Conservation (phyloP, 2,329 filamentous ascomycete genomes). For the Fragosphaeria purpurea region DNA sequence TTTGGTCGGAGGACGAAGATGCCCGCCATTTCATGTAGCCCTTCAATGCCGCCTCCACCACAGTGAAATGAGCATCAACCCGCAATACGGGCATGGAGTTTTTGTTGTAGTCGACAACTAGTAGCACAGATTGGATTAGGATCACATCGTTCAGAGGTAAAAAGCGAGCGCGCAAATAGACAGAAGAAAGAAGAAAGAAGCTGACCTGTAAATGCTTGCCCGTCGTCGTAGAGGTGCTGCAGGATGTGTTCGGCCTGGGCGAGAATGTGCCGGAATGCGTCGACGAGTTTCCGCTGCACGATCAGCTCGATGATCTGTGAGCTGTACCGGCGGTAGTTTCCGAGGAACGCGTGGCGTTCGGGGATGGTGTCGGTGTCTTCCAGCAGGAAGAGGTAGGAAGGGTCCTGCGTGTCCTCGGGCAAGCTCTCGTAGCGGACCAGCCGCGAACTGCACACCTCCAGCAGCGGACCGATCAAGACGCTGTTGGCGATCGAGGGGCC, state of each 20-base stretch:
- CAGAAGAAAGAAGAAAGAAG: slow-evolving; percentile 8
- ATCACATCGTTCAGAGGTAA: too few species aligned
- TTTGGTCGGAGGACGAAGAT: slow-evolving; percentile 3
- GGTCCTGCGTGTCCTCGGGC: slow-evolving; percentile 70
- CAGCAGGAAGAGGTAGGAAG: slow-evolving; percentile 70
- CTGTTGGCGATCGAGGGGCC: slow-evolving; percentile 52
- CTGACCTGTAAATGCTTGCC: slow-evolving; percentile 56
- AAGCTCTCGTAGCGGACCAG: slow-evolving; percentile 81
- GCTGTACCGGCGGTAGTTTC: slow-evolving; percentile 90
- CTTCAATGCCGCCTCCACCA: slow-evolving; percentile 80
- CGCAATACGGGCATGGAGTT: slow-evolving; percentile 62
- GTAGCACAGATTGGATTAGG: background rate
- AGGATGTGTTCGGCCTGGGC: slow-evolving; percentile 64
- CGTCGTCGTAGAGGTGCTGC: slow-evolving; percentile 62
- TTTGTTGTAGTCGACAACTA: slow-evolving; percentile 53
- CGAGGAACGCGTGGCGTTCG: slow-evolving; percentile 87
- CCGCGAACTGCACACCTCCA: slow-evolving; percentile 75
- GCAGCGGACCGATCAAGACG: slow-evolving; percentile 60
- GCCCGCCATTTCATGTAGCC: slow-evolving; percentile 73
- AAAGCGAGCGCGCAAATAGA: too few species aligned
- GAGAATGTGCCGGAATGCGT: slow-evolving; percentile 84
- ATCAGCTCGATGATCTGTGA: slow-evolving; percentile 79
- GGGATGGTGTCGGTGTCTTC: slow-evolving; percentile 94
- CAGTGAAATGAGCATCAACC: slow-evolving; percentile 80
- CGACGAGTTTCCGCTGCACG: slow-evolving; percentile 68